These are phyloP conservation scores for Exophiala mesophila DNA, from an alignment of 2,329 filamentous ascomycete species.

Conservation along the genomic window DNA sequence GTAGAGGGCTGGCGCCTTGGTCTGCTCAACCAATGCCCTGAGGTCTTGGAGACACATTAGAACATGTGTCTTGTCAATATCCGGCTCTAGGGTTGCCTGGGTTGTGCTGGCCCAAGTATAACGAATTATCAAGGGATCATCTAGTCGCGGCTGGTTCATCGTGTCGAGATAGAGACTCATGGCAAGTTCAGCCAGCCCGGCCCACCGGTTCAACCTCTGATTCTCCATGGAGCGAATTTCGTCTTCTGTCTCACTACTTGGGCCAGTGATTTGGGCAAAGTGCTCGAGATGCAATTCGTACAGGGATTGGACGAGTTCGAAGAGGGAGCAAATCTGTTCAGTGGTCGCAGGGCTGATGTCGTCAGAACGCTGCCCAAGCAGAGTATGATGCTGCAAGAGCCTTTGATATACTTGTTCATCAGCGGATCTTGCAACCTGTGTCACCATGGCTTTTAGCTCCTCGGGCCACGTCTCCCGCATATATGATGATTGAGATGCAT, in stretches of 20 bases:
- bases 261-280: slow-evolving; percentile 58
- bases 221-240: slow-evolving; percentile 50
- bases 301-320: slow-evolving; percentile 47
- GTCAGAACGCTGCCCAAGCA: neutral
- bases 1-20: slow-evolving; percentile 48
- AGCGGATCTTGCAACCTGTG: slow-evolving; percentile 49
- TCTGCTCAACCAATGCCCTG: slow-evolving; percentile 47
- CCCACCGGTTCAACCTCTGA: slow-evolving; percentile 59
- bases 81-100: slow-evolving; percentile 53
- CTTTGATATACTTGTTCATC: slow-evolving; percentile 50
- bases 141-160: slow-evolving; percentile 26
- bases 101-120: slow-evolving; percentile 65
- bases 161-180: slow-evolving; percentile 39
- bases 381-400: slow-evolving; percentile 31
- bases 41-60: slow-evolving; percentile 60
- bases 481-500: slow-evolving; percentile 44
- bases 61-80: slow-evolving; percentile 55
- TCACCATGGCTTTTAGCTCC: slow-evolving; percentile 50
- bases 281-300: slow-evolving; percentile 66
- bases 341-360: slow-evolving; percentile 2
- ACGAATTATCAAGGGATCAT: slow-evolving; percentile 49
- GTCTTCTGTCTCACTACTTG: slow-evolving; percentile 52
- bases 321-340: slow-evolving; percentile 3
- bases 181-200: slow-evolving; percentile 51
- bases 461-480: slow-evolving; percentile 51